These are phyloP conservation scores for Puccinia coronata DNA, from an alignment of 1,284 basidiomycete species.

Conservation along the genomic window DNA sequence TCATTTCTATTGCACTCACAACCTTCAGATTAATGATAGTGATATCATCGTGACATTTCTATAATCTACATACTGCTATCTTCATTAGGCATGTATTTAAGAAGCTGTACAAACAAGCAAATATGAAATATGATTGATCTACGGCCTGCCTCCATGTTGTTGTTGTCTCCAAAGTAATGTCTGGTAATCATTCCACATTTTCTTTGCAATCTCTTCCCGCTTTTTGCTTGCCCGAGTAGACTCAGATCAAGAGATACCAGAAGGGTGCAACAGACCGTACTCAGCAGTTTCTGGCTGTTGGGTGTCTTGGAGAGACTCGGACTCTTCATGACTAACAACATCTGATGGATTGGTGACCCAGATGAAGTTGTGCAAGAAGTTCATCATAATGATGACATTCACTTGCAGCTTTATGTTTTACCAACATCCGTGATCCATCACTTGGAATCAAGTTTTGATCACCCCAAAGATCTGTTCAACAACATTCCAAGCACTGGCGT, in stretches of 20 bases:
- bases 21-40: no score
- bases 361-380: conserved; percentile 14
- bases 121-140: neutral
- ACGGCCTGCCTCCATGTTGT: neutral
- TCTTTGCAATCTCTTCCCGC: neutral
- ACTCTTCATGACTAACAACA: neutral
- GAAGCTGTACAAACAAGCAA: no score
- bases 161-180: neutral
- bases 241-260: neutral
- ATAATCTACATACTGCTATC: no score
- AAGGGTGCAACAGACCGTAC: neutral
- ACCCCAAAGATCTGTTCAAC: conserved; percentile 51
- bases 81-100: no score
- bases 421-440: neutral
- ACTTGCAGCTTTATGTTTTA: neutral
- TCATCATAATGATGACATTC: conserved; percentile 13
- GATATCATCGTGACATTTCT: neutral
- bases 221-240: neutral
- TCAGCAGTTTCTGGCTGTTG: conserved; percentile 4
- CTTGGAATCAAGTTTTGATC: conserved; percentile 20
- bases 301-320: no score
- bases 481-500: conserved; percentile 49
- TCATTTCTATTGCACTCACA: no score
- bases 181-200: conserved; percentile 30
- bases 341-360: neutral